Conservation (phyloP, 352 stramenopile species). For the Globisporangium cylindrosporum region DNA sequence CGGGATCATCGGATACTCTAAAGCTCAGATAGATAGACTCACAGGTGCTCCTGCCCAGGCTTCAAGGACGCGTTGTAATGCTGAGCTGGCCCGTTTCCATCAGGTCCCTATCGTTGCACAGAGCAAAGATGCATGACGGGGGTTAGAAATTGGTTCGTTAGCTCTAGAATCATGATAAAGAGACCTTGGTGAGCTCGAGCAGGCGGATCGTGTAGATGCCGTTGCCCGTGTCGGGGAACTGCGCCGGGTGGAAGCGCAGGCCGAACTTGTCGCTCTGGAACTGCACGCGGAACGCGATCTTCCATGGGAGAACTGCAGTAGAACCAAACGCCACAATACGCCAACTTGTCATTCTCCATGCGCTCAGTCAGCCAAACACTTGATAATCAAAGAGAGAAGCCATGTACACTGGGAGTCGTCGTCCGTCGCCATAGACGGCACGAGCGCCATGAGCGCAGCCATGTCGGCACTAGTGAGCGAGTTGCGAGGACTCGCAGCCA, state of each 20-base stretch:
- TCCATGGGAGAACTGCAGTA: slow-evolving; percentile 65
- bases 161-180: background rate
- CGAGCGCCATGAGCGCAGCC: slow-evolving; percentile 23
- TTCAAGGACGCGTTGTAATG: slow-evolving; percentile 68
- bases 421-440: slow-evolving; percentile 38
- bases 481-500: slow-evolving; percentile 13
- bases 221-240: slow-evolving; percentile 81
- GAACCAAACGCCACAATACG: background rate
- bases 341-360: too few relatives aligned
- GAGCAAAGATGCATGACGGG: background rate
- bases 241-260: slow-evolving; percentile 71
- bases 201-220: slow-evolving; percentile 81
- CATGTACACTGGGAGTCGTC: slow-evolving; percentile 45
- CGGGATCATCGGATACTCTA: background rate
- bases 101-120: slow-evolving; percentile 24
- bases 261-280: slow-evolving; percentile 80
- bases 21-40: background rate
- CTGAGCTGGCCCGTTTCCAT: slow-evolving; percentile 54
- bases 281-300: slow-evolving; percentile 82
- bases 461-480: slow-evolving; percentile 16
- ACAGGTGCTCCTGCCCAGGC: slow-evolving; percentile 62
- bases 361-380: too few relatives aligned
- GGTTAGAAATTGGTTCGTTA: background rate
- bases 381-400: background rate
- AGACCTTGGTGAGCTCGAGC: slow-evolving; percentile 66